These are phyloP conservation scores for Didymella keratinophila DNA, from an alignment of 2,329 filamentous ascomycete species.

Conservation along the genomic window DNA sequence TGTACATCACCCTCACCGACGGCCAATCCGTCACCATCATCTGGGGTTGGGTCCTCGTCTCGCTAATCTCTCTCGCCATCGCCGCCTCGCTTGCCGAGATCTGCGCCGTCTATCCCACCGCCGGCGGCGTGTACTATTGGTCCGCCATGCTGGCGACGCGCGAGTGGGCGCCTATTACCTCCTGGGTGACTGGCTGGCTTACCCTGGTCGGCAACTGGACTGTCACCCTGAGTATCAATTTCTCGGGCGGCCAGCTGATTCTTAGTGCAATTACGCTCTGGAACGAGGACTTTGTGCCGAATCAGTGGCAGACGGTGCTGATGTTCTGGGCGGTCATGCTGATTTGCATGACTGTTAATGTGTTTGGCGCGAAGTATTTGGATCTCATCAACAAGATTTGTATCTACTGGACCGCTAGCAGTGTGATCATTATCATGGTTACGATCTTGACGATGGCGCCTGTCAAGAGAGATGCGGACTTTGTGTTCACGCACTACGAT, in stretches of 20 bases:
- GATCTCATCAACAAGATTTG: conserved; percentile 76
- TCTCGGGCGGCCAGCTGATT: conserved; percentile 70
- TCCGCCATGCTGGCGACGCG: conserved; percentile 71
- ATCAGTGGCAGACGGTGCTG: conserved; percentile 73
- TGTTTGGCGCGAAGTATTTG: conserved; percentile 68
- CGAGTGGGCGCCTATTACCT: conserved; percentile 71
- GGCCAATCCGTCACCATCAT: conserved; percentile 74
- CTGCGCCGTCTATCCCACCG: conserved; percentile 77
- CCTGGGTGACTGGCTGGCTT: conserved; percentile 75
- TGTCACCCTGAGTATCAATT: conserved; percentile 69
- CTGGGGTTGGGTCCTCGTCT: conserved; percentile 74
- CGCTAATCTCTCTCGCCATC: conserved; percentile 71
- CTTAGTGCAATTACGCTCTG: conserved; percentile 73
- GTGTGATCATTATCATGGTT: conserved; percentile 73
- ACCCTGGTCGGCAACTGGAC: conserved; percentile 79
- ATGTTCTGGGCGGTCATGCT: conserved; percentile 77
- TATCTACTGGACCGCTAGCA: conserved; percentile 74
- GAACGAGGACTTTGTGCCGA: conserved; percentile 73
- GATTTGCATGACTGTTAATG: conserved; percentile 69
- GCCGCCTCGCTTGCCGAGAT: conserved; percentile 78
- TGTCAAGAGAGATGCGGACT: conserved; percentile 64
- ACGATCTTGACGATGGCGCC: conserved; percentile 69
- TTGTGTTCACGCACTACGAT: conserved; percentile 74
- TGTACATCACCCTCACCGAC: conserved; percentile 72
- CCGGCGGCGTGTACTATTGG: conserved; percentile 78